Conservation (phyloP, 306 rosid species). For the Neltuma alba region DNA sequence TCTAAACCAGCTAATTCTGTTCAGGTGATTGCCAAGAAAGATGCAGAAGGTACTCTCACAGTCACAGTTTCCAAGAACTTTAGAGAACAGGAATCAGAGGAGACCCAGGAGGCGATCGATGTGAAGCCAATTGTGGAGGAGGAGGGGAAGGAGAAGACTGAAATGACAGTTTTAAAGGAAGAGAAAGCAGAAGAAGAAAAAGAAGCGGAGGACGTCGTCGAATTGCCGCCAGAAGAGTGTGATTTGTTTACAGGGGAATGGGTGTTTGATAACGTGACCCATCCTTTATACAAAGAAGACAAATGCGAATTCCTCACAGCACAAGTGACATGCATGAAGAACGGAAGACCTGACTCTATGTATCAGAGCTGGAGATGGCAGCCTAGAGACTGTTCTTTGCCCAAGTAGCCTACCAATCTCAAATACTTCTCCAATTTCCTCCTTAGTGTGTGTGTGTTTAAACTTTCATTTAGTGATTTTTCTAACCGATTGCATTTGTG, state of each 20-base stretch:
- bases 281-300: conserved; percentile 89
- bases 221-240: conserved; percentile 83
- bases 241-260: conserved; percentile 83
- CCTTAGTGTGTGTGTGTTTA: not conserved
- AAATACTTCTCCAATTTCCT: not conserved
- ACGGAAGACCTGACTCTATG: conserved; percentile 79
- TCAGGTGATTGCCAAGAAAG: conserved; percentile 20
- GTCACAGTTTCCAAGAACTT: not conserved
- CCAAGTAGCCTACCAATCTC: conserved; percentile 52
- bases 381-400: conserved; percentile 87
- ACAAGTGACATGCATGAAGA: conserved; percentile 91
- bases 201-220: conserved; percentile 53
- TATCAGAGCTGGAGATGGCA: conserved; percentile 98
- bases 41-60: not conserved
- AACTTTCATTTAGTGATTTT: not conserved
- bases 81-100: conserved; percentile 41
- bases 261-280: conserved; percentile 77
- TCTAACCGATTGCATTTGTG: not conserved
- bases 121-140: conserved; percentile 29
- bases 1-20: not conserved
- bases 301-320: conserved; percentile 79
- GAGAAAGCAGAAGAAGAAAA: not conserved
- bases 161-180: conserved; percentile 26
- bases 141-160: conserved; percentile 15
- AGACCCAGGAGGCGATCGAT: conserved; percentile 45